Evolutionary conservation across 305 asterid genomes (phyloP), one percentile per base, ranked within the genome.

Genomic region (Solanum hybrid): DNA sequence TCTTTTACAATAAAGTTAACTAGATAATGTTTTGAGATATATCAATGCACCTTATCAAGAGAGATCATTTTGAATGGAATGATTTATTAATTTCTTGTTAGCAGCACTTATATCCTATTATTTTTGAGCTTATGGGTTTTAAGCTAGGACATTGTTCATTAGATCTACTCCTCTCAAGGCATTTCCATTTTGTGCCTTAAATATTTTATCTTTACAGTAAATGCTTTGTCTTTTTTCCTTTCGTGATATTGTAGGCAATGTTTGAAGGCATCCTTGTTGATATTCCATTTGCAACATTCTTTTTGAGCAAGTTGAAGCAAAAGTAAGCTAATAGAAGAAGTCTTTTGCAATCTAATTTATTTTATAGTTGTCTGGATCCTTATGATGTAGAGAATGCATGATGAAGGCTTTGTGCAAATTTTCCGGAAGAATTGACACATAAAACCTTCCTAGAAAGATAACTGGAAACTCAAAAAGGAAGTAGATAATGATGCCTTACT

Each of bases 261-360:
- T 98, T 94, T 85, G 99, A 98, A 92, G 99, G 99, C 89, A 98
- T 98, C 90, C 96, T 96, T 87, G 98, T 96, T 92, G 99, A 98
- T 91, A 95, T 98, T 92, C 99, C 98, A 87, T 98, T 98, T 91
- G 99, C 99, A 16, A 96, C 99, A 77, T 97, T 97, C 92, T 97
- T 97, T 94, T 93, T 97, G 90, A 97, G 99, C 96, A 97, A 97
- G 93, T 91, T 97, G 95, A 96, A 97, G 93, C 98, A 95, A 81
- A 97, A 96, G 99, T 96, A 95, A 96, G 98, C 89, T 91, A 87
- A 69, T 81, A 84, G 87, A 37, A 76, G 29, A 64, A 89, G 79
- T 79, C 64, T 85, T 72, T 7, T 90, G 51, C 71, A 85, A 82
- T 91, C 51, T 86, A 16, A 7, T 80, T 29, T 69, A 69, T 51